Conservation (phyloP, 306 rosid species). For the Oemleria cerasiformis region DNA sequence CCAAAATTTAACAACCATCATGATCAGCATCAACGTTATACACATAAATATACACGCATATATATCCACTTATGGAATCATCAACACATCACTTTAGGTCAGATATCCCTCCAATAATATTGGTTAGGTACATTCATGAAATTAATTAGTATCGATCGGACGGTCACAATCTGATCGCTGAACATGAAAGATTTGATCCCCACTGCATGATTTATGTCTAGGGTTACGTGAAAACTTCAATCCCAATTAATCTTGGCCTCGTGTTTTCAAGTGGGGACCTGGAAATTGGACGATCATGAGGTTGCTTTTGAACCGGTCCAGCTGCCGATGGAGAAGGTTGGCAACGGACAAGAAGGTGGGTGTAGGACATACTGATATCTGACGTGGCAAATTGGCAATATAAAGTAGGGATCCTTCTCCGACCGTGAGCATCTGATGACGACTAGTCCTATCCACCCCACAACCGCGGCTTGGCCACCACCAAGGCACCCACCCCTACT, state of each 20-base stretch:
- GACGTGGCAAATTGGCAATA: conserved; percentile 22
- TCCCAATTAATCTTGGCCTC: conserved; percentile 8
- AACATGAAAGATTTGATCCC: conserved; percentile 6
- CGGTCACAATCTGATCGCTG: conserved; percentile 6
- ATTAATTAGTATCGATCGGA: conserved; percentile 11
- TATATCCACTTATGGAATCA: neutral
- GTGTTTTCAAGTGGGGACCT: conserved; percentile 17
- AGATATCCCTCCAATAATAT: neutral
- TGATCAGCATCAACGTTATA: neutral
- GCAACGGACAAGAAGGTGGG: conserved; percentile 24
- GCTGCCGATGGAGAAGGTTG: neutral
- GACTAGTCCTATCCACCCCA: conserved; percentile 29
- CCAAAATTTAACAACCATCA: no score
- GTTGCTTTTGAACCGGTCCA: conserved; percentile 9
- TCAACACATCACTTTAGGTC: neutral
- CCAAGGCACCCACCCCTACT: neutral
- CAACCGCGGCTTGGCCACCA: conserved; percentile 27
- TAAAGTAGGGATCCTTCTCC: conserved; percentile 21
- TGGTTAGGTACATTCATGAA: conserved; percentile 1
- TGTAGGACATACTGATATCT: conserved; percentile 18
- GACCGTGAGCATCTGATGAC: conserved; percentile 36
- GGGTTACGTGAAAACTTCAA: conserved; percentile 13
- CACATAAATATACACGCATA: neutral
- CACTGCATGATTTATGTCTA: conserved; percentile 1
- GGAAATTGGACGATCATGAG: neutral